phyloP scores from a whole-genome alignment of 2,329 filamentous ascomycete species.

The Fusarium sp. region DNA sequence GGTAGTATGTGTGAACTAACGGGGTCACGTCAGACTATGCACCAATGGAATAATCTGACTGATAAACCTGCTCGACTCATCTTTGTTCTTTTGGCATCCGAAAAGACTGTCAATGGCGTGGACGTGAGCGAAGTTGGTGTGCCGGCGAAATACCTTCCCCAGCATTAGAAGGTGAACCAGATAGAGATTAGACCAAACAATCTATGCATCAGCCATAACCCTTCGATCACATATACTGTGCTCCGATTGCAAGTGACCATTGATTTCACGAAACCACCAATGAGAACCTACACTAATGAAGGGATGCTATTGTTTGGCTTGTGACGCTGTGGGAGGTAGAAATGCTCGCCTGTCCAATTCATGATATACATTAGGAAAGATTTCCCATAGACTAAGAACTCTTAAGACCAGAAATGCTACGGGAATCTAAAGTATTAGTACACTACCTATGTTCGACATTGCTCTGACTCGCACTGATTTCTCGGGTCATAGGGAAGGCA shows the following conservation, averaged over 20 bases:
- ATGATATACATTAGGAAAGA: neutral
- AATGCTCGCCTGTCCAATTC: no score
- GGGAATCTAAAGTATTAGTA: no score
- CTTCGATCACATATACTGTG: no score
- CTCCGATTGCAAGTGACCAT: neutral
- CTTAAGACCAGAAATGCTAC: neutral
- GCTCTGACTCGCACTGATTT: no score
- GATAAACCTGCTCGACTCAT: neutral
- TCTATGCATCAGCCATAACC: neutral
- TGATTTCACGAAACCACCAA: neutral
- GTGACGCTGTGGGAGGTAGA: neutral
- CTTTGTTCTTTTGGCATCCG: neutral
- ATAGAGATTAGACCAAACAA: neutral
- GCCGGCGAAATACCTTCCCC: neutral
- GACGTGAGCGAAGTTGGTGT: neutral
- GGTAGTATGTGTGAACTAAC: neutral
- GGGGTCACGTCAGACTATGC: neutral
- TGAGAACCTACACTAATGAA: no score
- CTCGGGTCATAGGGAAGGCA: neutral
- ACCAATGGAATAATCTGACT: neutral
- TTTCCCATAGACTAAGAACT: neutral
- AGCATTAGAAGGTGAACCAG: neutral
- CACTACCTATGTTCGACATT: no score
- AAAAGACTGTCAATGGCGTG: neutral
- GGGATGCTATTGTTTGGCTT: neutral